Percentiles rank a stretch among this genome's conserved stretches.
phyloP scores from a whole-genome alignment of 306 rosid species.

The Cucumis cinereus region DNA sequence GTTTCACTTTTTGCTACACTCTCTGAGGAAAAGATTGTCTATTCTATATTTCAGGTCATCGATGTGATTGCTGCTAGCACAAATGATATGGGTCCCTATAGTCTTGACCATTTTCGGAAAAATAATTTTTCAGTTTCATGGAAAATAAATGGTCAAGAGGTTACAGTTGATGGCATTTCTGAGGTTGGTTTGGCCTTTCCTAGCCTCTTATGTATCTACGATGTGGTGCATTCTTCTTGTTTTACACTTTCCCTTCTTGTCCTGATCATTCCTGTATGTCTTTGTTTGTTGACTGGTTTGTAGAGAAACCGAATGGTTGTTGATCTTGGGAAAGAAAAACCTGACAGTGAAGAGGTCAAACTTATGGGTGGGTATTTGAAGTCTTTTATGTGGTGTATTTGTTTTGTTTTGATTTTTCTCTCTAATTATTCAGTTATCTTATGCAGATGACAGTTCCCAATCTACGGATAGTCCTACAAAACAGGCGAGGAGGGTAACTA shows the following conservation, averaged over 20 bases:
- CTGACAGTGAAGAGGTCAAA: slow-evolving; percentile 21
- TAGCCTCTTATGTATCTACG: neutral
- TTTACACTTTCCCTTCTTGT: neutral
- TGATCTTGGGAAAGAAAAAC: slow-evolving; percentile 36
- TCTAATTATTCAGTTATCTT: slow-evolving; percentile 7
- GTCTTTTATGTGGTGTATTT: neutral
- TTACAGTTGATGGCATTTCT: slow-evolving; percentile 19
- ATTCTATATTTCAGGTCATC: slow-evolving; percentile 48
- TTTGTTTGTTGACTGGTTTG: slow-evolving; percentile 1
- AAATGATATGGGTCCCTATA: slow-evolving; percentile 69
- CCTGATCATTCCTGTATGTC: neutral
- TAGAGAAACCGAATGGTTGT: slow-evolving; percentile 28
- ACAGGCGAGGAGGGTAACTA: slow-evolving; percentile 63
- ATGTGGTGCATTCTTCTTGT: neutral
- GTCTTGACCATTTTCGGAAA: slow-evolving; percentile 69
- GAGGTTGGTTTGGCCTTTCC: slow-evolving; percentile 41
- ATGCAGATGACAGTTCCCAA: slow-evolving; percentile 34
- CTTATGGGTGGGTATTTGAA: slow-evolving; percentile 33
- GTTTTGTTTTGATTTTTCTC: slow-evolving; percentile 9
- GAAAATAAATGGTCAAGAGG: slow-evolving; percentile 39
- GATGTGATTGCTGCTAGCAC: slow-evolving; percentile 65
- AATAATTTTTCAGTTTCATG: slow-evolving; percentile 69
- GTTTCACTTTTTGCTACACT: neutral
- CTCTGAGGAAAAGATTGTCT: slow-evolving; percentile 13
- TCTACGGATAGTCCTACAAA: slow-evolving; percentile 32